phyloP scores from a whole-genome alignment of 2,329 filamentous ascomycete species.

The Neobulgaria alba region DNA sequence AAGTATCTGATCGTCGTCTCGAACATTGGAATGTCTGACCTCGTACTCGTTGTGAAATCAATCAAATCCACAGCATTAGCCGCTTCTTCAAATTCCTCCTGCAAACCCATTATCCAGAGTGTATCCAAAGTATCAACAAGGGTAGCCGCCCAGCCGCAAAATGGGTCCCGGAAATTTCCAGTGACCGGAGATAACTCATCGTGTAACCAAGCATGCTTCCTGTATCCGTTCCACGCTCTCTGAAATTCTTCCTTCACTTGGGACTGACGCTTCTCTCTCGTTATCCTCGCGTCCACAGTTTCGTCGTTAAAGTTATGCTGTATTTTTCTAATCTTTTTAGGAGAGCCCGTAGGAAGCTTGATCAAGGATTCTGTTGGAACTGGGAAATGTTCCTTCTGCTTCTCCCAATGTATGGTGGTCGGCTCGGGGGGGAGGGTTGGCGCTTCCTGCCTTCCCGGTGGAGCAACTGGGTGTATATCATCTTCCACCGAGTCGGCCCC shows the following conservation, averaged over 20 bases:
- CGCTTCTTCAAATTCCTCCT: constrained; percentile 72
- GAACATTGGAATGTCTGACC: constrained; percentile 74
- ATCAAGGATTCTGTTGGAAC: constrained; percentile 63
- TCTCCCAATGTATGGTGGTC: constrained; percentile 58
- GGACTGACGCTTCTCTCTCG: constrained; percentile 55
- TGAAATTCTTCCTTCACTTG: constrained; percentile 66
- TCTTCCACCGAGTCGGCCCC: constrained; percentile 11
- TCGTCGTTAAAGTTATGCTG: constrained; percentile 68
- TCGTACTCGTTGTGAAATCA: constrained; percentile 68
- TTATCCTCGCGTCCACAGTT: constrained; percentile 46
- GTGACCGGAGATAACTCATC: constrained; percentile 76
- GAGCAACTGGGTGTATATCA: constrained; percentile 22
- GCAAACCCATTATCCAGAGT: constrained; percentile 77
- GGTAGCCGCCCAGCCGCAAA: constrained; percentile 87
- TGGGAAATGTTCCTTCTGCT: constrained; percentile 68
- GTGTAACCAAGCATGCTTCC: constrained; percentile 69
- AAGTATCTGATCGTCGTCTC: constrained; percentile 90
- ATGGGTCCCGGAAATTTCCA: constrained; percentile 63
- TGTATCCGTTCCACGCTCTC: constrained; percentile 78
- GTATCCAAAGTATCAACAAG: constrained; percentile 77
- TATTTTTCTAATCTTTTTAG: constrained; percentile 65
- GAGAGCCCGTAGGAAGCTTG: constrained; percentile 61
- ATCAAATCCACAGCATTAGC: constrained; percentile 61
- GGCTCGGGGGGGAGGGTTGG: constrained; percentile 10
- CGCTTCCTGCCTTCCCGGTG: constrained; percentile 23